phyloP scores from a whole-genome alignment of 495 filamentous ascomycete genomes.

The Pseudevernia furfuracea region DNA sequence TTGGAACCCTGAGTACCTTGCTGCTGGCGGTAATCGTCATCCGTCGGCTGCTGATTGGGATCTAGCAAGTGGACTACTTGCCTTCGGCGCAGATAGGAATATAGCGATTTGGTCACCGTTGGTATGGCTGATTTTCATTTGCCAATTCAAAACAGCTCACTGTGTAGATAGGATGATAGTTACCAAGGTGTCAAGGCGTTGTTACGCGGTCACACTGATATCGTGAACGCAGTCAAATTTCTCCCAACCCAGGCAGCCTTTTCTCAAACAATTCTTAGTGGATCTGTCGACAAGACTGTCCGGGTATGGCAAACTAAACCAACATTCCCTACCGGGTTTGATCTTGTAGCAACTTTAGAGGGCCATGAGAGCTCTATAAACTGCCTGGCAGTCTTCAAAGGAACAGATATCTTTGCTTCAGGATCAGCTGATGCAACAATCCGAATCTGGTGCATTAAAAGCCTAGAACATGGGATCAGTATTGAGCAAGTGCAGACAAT shows the following conservation, averaged over 20 bases:
- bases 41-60: constrained; percentile 89
- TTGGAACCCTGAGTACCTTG: constrained; percentile 55
- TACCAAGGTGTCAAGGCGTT: constrained; percentile 56
- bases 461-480: constrained; percentile 29
- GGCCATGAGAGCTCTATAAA: constrained; percentile 73
- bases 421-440: constrained; percentile 79
- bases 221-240: constrained; percentile 79
- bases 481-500: constrained; percentile 61
- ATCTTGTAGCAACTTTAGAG: constrained; percentile 41
- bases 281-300: constrained; percentile 73
- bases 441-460: constrained; percentile 62
- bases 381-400: constrained; percentile 55
- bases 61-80: constrained; percentile 58
- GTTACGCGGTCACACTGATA: constrained; percentile 72
- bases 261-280: constrained; percentile 58
- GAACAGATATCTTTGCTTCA: constrained; percentile 52
- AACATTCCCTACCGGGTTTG: constrained; percentile 30
- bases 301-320: constrained; percentile 55
- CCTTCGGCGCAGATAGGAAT: constrained; percentile 83
- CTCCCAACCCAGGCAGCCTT: constrained; percentile 46
- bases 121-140: constrained; percentile 38
- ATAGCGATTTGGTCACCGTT: constrained; percentile 81
- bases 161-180: constrained; percentile 37
- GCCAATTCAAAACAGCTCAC: constrained; percentile 9
- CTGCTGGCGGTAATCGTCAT: constrained; percentile 83